phyloP scores from a whole-genome alignment of 352 stramenopile genomes.

The Thalassiosira mediterranea region DNA sequence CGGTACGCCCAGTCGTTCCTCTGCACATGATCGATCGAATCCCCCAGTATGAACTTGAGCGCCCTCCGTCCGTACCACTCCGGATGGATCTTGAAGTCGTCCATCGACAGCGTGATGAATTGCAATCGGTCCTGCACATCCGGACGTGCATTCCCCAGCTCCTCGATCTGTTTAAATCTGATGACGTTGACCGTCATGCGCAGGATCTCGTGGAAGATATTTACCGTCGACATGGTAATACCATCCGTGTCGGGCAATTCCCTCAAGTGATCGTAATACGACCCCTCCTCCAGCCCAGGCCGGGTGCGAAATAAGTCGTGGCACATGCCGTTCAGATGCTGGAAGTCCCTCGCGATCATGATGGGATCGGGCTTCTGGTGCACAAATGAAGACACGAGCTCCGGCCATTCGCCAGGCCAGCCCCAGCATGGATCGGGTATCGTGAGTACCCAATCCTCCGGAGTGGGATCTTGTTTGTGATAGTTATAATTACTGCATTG shows the following conservation, averaged over 20 bases:
- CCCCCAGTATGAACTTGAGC: conserved; percentile 27
- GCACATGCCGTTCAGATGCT: conserved; percentile 9
- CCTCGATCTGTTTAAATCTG: conserved; percentile 18
- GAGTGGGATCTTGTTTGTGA: conserved; percentile 22
- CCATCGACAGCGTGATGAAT: conserved; percentile 18
- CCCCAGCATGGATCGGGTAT: conserved; percentile 19
- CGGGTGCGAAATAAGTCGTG: conserved; percentile 17
- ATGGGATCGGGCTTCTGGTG: conserved; percentile 15
- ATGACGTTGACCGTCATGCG: conserved; percentile 41
- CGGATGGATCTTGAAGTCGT: conserved; percentile 32
- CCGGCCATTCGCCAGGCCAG: no score
- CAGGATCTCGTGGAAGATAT: conserved; percentile 7
- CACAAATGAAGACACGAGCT: no score
- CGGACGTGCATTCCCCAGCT: not conserved
- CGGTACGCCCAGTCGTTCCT: conserved; percentile 4
- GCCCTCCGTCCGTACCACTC: conserved; percentile 6
- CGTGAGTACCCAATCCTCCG: conserved; percentile 20
- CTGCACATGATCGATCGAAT: not conserved
- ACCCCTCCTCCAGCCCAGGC: conserved; percentile 7
- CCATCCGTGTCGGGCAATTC: conserved; percentile 17
- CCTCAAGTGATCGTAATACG: conserved; percentile 25
- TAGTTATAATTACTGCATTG: conserved; percentile 45
- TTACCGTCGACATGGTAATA: conserved; percentile 19
- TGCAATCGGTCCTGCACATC: conserved; percentile 5
- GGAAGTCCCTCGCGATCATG: conserved; percentile 23